Evolutionary conservation across 306 rosid genomes (phyloP).

Genomic region (Quercus ilex): DNA sequence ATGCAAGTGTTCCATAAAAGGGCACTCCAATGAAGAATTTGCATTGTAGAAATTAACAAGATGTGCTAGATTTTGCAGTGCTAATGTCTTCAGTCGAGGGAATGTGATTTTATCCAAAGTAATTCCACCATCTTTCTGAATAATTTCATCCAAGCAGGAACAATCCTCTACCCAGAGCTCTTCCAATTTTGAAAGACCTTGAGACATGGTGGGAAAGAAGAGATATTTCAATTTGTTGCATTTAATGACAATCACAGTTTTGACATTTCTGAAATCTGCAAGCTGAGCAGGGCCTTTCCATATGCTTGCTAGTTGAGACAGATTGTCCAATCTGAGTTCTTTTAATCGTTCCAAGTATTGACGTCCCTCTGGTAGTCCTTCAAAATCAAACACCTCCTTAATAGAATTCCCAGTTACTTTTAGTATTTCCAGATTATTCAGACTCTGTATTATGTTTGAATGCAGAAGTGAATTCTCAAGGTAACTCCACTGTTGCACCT

Average conservation of each 20-base stretch:
- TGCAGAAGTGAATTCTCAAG: not conserved
- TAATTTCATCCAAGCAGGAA: not conserved
- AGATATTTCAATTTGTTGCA: no score
- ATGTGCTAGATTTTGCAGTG: no score
- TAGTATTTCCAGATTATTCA: not conserved
- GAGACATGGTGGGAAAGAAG: no score
- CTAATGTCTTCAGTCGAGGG: no score
- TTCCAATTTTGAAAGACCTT: no score
- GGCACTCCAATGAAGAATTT: no score
- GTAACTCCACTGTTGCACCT: not conserved
- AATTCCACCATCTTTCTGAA: not conserved
- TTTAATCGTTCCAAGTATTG: not conserved
- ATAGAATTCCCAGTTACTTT: accelerated
- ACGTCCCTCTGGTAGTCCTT: not conserved
- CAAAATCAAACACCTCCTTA: not conserved
- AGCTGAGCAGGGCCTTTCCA: not conserved
- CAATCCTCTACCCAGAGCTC: not conserved
- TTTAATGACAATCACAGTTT: not conserved
- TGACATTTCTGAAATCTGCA: not conserved
- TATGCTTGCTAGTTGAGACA: not conserved
- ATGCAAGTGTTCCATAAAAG: not conserved
- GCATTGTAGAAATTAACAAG: no score
- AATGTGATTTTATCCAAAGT: no score
- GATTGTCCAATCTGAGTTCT: no score
- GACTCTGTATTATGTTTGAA: not conserved